These are phyloP conservation scores for Lepiota brunneoincarnata DNA, from an alignment of 768 basidiomycete genomes.

Conservation along the genomic window DNA sequence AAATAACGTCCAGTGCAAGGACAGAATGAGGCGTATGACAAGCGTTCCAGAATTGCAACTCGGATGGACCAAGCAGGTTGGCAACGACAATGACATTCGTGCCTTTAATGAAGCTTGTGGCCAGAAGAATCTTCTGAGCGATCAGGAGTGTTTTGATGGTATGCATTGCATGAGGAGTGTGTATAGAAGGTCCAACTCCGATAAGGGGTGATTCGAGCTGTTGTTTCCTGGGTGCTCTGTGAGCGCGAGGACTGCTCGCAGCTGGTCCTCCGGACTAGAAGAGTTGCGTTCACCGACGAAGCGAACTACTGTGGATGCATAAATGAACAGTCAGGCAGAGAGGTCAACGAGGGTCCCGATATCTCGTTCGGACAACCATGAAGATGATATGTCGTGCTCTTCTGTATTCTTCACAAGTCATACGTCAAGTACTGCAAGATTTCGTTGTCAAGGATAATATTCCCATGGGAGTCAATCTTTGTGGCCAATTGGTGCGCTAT, in stretches of 20 bases:
- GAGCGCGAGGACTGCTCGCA: not conserved
- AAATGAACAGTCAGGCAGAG: slow-evolving; percentile 6
- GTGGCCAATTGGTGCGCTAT: slow-evolving; percentile 1
- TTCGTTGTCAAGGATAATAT: not conserved
- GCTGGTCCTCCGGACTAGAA: not conserved
- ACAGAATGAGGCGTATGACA: not conserved
- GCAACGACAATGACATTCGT: not conserved
- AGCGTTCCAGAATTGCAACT: not conserved
- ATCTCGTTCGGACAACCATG: slow-evolving; percentile 7
- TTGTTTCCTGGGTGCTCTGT: not conserved
- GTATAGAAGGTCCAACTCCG: slow-evolving; percentile 1
- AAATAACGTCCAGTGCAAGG: not conserved
- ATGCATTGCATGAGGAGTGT: slow-evolving; percentile 1
- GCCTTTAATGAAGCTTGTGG: not conserved
- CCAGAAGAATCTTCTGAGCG: not conserved
- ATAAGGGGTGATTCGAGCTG: not conserved
- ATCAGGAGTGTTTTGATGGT: not conserved
- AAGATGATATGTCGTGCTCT: not conserved
- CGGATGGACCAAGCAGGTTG: not conserved
- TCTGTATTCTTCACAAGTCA: not conserved
- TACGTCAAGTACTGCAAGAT: slow-evolving; percentile 6
- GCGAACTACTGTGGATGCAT: slow-evolving; percentile 1
- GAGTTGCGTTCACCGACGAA: not conserved
- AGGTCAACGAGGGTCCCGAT: not conserved
- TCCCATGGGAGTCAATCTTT: not conserved